phyloP scores from a whole-genome alignment of 2,329 filamentous ascomycete species.

The Beauveria sp. region DNA sequence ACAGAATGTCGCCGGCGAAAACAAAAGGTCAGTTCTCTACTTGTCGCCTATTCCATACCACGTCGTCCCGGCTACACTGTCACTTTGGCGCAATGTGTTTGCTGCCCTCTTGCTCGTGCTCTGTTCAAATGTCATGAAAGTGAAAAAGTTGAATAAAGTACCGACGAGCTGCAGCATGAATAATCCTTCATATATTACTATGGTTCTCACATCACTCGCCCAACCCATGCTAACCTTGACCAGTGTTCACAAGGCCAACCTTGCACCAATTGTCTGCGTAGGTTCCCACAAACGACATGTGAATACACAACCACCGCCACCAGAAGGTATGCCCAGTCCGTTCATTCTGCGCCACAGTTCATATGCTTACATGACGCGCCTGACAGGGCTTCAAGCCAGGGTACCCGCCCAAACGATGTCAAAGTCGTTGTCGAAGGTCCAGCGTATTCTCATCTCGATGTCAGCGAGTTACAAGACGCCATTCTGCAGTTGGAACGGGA shows the following conservation, averaged over 20 bases:
- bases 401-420: slow-evolving; percentile 1
- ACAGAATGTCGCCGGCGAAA: slow-evolving; percentile 44
- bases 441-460: slow-evolving; percentile 30
- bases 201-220: no score
- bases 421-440: slow-evolving; percentile 12
- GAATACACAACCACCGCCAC: slow-evolving; percentile 30
- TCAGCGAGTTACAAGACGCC: slow-evolving; percentile 26
- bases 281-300: slow-evolving; percentile 44
- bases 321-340: slow-evolving; percentile 17
- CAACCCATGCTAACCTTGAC: background rate
- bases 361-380: background rate
- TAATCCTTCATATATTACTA: no score
- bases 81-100: background rate
- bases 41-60: no score
- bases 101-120: background rate
- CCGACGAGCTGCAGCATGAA: no score
- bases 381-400: slow-evolving; percentile 2
- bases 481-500: slow-evolving; percentile 24
- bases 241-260: slow-evolving; percentile 48
- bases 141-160: no score
- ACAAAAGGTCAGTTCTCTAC: slow-evolving; percentile 35
- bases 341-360: background rate
- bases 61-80: background rate
- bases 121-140: background rate
- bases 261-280: slow-evolving; percentile 44